These are phyloP conservation scores for Geranium rotundifolium DNA, from an alignment of 345 rosid species.

Conservation along the genomic window DNA sequence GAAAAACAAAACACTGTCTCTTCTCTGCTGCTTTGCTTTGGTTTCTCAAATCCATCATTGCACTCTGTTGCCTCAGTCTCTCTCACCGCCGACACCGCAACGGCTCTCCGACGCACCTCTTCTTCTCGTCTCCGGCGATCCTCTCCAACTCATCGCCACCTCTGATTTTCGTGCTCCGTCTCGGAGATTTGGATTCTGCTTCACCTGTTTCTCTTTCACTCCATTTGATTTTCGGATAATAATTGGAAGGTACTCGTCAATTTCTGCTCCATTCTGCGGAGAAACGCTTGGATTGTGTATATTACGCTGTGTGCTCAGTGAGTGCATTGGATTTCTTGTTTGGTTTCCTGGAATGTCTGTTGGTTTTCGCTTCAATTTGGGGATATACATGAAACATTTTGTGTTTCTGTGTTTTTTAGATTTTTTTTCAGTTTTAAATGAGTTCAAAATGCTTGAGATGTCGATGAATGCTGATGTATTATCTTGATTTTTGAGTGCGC, in stretches of 20 bases:
- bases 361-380: neutral
- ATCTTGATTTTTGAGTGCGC: neutral
- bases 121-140: constrained; percentile 9
- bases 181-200: neutral
- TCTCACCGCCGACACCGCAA: constrained; percentile 30
- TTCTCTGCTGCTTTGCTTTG: neutral
- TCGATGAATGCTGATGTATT: neutral
- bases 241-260: constrained; percentile 8
- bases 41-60: neutral
- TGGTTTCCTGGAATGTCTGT: neutral
- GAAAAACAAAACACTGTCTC: neutral
- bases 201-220: constrained; percentile 3
- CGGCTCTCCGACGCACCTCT: constrained; percentile 25
- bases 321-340: neutral
- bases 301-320: too few species aligned
- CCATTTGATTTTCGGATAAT: neutral
- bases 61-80: constrained; percentile 8
- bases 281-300: neutral
- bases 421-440: neutral
- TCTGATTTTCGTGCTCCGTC: constrained; percentile 4
- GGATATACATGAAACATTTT: neutral
- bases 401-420: neutral
- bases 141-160: neutral
- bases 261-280: neutral
- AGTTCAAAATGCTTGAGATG: neutral